These are phyloP conservation scores for Oryza meridionalis DNA, from an alignment of 176 grass and related monocot genomes.

Conservation along the genomic window DNA sequence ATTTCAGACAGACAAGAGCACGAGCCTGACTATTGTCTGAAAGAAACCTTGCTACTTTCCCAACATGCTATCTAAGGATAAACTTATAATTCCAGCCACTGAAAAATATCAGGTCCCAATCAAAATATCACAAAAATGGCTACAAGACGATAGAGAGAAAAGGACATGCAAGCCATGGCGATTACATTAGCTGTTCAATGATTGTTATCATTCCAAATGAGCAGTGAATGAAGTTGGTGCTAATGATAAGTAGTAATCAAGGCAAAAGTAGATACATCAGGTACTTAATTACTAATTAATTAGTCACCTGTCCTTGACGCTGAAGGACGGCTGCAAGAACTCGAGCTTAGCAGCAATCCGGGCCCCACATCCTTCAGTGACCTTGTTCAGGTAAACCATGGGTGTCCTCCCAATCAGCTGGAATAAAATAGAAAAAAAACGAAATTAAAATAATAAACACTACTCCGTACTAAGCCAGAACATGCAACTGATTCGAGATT, in stretches of 20 bases:
- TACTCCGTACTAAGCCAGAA: neutral
- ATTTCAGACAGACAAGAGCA: neutral
- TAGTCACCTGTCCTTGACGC: slow-evolving; percentile 82
- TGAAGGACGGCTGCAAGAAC: slow-evolving; percentile 89
- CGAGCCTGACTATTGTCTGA: neutral
- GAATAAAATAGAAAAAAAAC: neutral
- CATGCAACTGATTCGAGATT: neutral
- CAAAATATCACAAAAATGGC: neutral
- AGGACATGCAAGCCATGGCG: neutral
- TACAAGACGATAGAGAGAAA: neutral
- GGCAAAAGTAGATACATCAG: neutral
- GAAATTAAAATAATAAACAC: neutral
- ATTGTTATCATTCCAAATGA: neutral
- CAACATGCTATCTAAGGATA: neutral
- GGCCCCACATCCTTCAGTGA: slow-evolving; percentile 78
- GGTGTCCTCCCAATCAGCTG: slow-evolving; percentile 92
- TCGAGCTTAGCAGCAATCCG: slow-evolving; percentile 85
- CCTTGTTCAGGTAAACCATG: slow-evolving; percentile 93
- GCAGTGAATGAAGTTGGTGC: neutral
- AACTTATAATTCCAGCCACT: neutral
- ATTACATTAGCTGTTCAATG: neutral
- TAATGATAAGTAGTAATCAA: neutral
- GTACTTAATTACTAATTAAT: neutral
- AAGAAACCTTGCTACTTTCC: neutral
- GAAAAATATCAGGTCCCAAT: neutral